phyloP scores from a whole-genome alignment of 1,284 basidiomycete genomes.

The Moesziomyces globuligerus region DNA sequence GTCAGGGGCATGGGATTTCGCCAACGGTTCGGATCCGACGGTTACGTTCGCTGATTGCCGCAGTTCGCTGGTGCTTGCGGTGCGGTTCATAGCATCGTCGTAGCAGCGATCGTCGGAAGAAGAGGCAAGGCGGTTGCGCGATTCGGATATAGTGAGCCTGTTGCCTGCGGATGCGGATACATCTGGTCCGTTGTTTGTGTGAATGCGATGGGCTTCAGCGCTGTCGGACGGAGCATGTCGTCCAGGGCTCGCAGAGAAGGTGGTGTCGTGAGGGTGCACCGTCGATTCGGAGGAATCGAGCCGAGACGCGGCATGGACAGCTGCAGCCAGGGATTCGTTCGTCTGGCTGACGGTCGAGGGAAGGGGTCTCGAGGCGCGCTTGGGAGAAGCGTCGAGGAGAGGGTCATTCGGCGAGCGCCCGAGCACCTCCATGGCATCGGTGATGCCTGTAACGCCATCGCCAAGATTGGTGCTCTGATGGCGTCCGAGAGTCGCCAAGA shows the following conservation, averaged over 20 bases:
- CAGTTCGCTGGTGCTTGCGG: conserved; percentile 3
- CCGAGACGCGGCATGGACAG: conserved; percentile 20
- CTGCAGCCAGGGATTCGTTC: conserved; percentile 21
- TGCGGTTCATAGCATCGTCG: conserved; percentile 1
- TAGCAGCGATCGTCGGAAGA: conserved; percentile 4
- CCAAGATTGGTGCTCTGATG: background rate
- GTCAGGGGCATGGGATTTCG: background rate
- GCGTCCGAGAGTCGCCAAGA: background rate
- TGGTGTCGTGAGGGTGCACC: conserved; percentile 17
- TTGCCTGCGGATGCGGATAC: too few species aligned
- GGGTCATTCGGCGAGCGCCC: conserved; percentile 20
- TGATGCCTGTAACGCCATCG: conserved; percentile 8
- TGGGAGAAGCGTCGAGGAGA: background rate
- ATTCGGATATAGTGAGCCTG: conserved; percentile 9
- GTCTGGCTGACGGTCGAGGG: conserved; percentile 12
- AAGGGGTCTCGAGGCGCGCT: conserved; percentile 2
- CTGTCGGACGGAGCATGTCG: too few species aligned
- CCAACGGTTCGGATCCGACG: background rate
- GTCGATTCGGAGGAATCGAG: background rate
- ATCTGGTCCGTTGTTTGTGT: too few species aligned
- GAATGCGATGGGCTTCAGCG: too few species aligned
- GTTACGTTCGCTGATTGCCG: conserved; percentile 1
- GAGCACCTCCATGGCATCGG: conserved; percentile 35
- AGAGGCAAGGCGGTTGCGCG: conserved; percentile 6
- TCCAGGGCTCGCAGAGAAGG: conserved; percentile 25